Evolutionary conservation across 768 basidiomycete genomes (phyloP).

Genomic region (Serpula lacrymans): DNA sequence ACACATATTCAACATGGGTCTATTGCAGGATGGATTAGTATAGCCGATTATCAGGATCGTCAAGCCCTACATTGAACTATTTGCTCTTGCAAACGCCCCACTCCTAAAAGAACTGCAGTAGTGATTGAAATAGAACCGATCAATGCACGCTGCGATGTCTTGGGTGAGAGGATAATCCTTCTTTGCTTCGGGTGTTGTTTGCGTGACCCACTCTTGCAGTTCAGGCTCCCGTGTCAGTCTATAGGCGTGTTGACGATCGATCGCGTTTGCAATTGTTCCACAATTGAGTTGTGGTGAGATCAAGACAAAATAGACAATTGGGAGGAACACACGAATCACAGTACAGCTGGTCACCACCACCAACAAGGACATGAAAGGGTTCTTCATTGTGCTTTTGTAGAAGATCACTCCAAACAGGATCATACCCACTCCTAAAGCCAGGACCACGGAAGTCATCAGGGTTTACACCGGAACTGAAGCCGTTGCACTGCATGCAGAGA

Average conservation of each 20-base stretch:
- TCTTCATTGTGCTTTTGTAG: conserved; percentile 71
- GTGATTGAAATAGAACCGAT: conserved; percentile 88
- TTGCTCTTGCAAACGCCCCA: conserved; percentile 89
- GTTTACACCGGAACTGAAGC: conserved; percentile 87
- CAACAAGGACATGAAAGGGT: conserved; percentile 90
- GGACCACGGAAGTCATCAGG: conserved; percentile 82
- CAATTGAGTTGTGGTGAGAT: no score
- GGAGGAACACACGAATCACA: conserved; percentile 60
- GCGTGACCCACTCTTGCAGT: conserved; percentile 79
- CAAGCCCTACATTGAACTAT: conserved; percentile 78
- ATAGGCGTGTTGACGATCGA: conserved; percentile 8
- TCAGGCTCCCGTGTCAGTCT: conserved; percentile 86
- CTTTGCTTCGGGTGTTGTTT: conserved; percentile 57
- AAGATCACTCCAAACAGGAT: conserved; percentile 94
- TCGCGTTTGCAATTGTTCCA: background rate
- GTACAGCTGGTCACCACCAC: conserved; percentile 93
- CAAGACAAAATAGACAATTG: background rate
- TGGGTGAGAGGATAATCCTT: conserved; percentile 56
- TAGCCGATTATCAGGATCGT: conserved; percentile 2
- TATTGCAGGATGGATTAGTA: conserved; percentile 23
- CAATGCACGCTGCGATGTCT: conserved; percentile 73
- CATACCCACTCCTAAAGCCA: conserved; percentile 77
- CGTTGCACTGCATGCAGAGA: conserved; percentile 65
- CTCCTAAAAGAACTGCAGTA: conserved; percentile 85
- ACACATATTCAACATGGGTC: conserved; percentile 87